Conservation (phyloP, 257 asterid species). For the Nicotiana undulata region DNA sequence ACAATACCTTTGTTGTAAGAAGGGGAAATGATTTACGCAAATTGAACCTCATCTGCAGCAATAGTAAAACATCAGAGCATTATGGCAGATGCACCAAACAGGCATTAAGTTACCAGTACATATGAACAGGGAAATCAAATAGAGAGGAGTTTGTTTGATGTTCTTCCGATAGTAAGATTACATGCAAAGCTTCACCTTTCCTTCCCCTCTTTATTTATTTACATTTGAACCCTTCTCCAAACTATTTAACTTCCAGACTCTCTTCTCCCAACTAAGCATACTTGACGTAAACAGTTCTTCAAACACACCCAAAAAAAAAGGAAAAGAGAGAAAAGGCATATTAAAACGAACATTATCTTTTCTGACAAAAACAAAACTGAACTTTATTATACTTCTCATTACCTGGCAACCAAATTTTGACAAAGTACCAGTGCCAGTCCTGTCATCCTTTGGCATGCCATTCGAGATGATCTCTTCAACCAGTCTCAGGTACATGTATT, state of each 20-base stretch:
- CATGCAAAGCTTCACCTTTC: not conserved
- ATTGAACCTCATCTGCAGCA: conserved; percentile 75
- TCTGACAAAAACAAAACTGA: not conserved
- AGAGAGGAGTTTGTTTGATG: not conserved
- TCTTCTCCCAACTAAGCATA: not conserved
- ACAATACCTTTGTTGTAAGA: conserved; percentile 76
- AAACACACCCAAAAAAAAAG: not conserved
- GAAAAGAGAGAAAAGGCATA: not conserved
- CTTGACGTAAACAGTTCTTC: not conserved
- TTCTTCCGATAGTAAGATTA: not conserved
- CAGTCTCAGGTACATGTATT: conserved; percentile 63
- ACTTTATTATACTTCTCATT: not conserved
- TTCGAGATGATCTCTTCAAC: conserved; percentile 74
- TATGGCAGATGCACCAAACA: not conserved
- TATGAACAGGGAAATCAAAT: not conserved
- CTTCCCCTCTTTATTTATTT: not conserved
- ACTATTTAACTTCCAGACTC: conserved; percentile 1
- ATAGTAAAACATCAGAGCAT: not conserved
- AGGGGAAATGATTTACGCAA: conserved; percentile 89
- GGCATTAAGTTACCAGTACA: not conserved
- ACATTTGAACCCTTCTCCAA: not conserved
- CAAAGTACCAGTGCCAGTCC: conserved; percentile 89
- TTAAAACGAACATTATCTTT: not conserved
- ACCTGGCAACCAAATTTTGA: conserved; percentile 98
- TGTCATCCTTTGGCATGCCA: conserved; percentile 75